Conservation (phyloP, 371 early-diverging fungal species). For the Blakeslea trispora region DNA sequence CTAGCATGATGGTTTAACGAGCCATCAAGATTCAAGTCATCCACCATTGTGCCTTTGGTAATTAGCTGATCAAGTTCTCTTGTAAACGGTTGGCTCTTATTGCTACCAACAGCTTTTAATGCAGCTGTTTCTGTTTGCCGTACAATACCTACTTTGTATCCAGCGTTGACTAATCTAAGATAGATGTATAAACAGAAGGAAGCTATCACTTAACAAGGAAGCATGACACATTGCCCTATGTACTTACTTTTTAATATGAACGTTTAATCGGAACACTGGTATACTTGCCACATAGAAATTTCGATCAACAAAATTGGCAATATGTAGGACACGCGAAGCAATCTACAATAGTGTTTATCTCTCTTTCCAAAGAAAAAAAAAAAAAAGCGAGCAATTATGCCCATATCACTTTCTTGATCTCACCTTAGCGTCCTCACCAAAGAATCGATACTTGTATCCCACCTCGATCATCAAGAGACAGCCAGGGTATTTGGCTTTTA, state of each 20-base stretch:
- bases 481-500: conserved; percentile 71
- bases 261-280: conserved; percentile 73
- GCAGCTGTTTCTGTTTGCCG: conserved; percentile 88
- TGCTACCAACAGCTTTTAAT: conserved; percentile 76
- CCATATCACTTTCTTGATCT: conserved; percentile 11
- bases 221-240: background rate
- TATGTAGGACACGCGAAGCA: conserved; percentile 71
- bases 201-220: too few species aligned
- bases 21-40: too few species aligned
- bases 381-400: too few species aligned
- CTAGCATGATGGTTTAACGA: conserved; percentile 24
- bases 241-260: conserved; percentile 71
- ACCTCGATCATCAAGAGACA: conserved; percentile 83
- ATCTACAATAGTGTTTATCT: conserved; percentile 33
- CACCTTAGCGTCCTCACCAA: conserved; percentile 74
- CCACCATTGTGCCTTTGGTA: conserved; percentile 80
- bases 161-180: conserved; percentile 73
- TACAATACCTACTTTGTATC: conserved; percentile 85
- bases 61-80: conserved; percentile 75
- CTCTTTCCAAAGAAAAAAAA: too few species aligned
- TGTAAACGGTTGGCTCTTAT: conserved; percentile 73
- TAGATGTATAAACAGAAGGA: background rate
- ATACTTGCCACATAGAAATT: conserved; percentile 82
- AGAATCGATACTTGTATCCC: conserved; percentile 88
- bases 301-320: conserved; percentile 76